Evolutionary conservation across 2,329 filamentous ascomycete genomes (phyloP), one percentile per base, ranked within the genome.

Genomic region (Sporothrix luriei): DNA sequence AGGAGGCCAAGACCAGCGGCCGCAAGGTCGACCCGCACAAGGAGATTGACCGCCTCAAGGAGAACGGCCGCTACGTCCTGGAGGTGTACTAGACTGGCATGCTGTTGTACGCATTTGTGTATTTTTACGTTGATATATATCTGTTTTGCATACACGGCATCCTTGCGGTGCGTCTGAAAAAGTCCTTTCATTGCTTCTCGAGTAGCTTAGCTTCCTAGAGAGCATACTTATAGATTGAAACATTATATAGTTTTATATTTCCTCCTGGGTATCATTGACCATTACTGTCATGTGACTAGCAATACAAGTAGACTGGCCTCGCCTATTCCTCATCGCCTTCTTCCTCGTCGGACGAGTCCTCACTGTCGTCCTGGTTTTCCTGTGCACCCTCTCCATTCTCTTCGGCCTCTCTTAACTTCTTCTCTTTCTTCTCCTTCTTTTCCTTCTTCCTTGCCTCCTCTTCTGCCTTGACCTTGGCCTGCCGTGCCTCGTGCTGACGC

Each of bases 11-110:
- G 84, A 80, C 80, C 64, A 83, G 79, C 72, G 88, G 88, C 69
- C 92, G 90, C 84, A 97, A 94, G 88, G 85, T 96, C 52, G 93
- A 97, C 77, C 83, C 90, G 2, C 85, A 85, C 75, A 94, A 94
- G 85, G 93, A 96, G 85, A 98, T 99, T 83, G 96, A 99, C 84
- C 90, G 91, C 82, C 83, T 99, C 76, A 99, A 99, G 90, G 95
- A 99, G 79, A 90, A 93, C 76, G 88, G 91, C 72, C 87, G 95
- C 78, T 99, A 98, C 82, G 94, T 99, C 67, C 85, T 99, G 69
- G 95, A 99, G 83, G 95, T 98, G 69, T 98, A 98, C 81, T 98
- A 92, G 52, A 29, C n/a, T 40, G 9, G 3, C 48, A 19, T 57
- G 33, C 29, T 38, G 11, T 48, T 29, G 10, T n/a, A 3, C 24